Percentiles rank a stretch among this genome's conserved stretches.
Evolutionary conservation across 495 filamentous ascomycete genomes (phyloP).

Genomic region (Lophiostoma macrostomum): DNA sequence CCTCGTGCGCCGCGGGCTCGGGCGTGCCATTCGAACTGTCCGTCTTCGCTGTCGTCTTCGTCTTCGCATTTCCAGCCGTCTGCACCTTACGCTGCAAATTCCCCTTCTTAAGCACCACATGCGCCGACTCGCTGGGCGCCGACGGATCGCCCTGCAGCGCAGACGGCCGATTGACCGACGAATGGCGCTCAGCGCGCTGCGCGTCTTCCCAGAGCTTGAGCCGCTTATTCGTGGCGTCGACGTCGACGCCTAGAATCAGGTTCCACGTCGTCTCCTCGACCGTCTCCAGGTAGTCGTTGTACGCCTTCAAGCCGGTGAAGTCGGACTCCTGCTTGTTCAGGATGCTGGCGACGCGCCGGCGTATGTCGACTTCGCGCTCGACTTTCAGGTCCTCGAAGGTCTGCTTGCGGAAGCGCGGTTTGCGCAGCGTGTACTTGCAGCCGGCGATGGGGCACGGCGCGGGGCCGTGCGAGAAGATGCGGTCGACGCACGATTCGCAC

Average conservation of each 20-base stretch:
- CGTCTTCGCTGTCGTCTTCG: slow-evolving; percentile 29
- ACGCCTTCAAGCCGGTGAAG: slow-evolving; percentile 75
- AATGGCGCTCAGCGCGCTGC: slow-evolving; percentile 63
- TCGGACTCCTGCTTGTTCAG: slow-evolving; percentile 90
- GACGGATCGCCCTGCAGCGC: background rate
- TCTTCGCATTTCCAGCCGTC: slow-evolving; percentile 22
- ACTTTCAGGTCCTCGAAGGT: slow-evolving; percentile 88
- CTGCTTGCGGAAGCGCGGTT: slow-evolving; percentile 75
- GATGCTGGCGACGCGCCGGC: slow-evolving; percentile 65
- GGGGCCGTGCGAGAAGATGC: slow-evolving; percentile 87
- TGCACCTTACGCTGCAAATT: slow-evolving; percentile 33
- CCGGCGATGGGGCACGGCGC: slow-evolving; percentile 85
- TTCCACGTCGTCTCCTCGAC: slow-evolving; percentile 90
- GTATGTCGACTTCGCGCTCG: slow-evolving; percentile 92
- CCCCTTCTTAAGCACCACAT: slow-evolving; percentile 68
- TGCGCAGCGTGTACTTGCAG: slow-evolving; percentile 80
- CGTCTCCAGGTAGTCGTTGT: slow-evolving; percentile 91
- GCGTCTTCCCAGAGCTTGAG: slow-evolving; percentile 65
- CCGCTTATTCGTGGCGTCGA: slow-evolving; percentile 65
- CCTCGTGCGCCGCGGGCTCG: slow-evolving; percentile 37
- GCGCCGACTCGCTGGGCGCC: slow-evolving; percentile 5
- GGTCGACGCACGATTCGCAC: slow-evolving; percentile 91
- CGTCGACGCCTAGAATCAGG: slow-evolving; percentile 68
- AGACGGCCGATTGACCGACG: slow-evolving; percentile 31
- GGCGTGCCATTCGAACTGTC: background rate